Conservation (phyloP, 78 protist genomes). For the Parvularia atlantis region DNA sequence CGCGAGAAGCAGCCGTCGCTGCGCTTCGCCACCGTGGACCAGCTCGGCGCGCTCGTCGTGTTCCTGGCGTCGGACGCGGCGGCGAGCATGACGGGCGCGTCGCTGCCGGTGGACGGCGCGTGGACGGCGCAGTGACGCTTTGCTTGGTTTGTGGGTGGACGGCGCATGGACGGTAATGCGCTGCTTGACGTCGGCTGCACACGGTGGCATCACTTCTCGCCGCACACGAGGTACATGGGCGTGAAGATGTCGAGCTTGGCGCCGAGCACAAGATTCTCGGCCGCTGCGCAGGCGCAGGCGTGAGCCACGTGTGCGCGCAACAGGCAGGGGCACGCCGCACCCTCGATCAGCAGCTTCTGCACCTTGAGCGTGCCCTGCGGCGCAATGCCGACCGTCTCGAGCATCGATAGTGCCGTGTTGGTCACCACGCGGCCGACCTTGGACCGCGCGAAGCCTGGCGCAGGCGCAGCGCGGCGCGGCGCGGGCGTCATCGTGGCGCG, state of each 20-base stretch:
- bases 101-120: slow-evolving; percentile 4
- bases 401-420: no score
- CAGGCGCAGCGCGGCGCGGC: no score
- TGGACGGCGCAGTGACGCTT: slow-evolving; percentile 9
- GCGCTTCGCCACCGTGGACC: neutral
- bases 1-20: neutral
- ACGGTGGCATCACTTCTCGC: no score
- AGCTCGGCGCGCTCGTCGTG: neutral
- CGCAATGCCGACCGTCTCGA: neutral
- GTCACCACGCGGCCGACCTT: no score
- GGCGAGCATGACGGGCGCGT: neutral
- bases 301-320: no score
- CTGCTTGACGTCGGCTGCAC: no score
- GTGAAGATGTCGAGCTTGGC: neutral
- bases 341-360: neutral
- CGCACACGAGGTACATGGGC: neutral
- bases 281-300: no score
- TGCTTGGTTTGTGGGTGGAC: no score
- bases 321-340: neutral
- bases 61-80: neutral
- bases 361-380: neutral
- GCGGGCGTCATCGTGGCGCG: no score
- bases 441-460: neutral
- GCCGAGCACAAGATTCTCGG: neutral
- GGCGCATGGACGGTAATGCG: no score